Evolutionary conservation across 2,329 filamentous ascomycete species (phyloP), one percentile per base, ranked within the genome.

Genomic region (Daldinia sp.): DNA sequence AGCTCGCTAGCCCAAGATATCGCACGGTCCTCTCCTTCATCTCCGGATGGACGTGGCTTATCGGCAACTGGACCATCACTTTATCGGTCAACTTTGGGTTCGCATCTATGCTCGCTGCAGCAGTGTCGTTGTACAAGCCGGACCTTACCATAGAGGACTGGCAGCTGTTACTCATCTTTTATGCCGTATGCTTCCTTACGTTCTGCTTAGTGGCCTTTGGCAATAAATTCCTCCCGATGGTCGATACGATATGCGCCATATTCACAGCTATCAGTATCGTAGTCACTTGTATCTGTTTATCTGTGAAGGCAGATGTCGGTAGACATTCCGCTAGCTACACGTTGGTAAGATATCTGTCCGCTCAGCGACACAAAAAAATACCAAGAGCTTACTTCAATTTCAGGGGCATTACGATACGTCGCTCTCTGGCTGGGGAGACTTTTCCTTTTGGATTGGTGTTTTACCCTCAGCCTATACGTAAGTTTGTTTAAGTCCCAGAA

Each of bases 151-250:
- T 86, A n/a, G 81, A 79, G 39, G 74, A 77, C 48, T 90, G 87
- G 87, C 86, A 90, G 72, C 79, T 90, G 0, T 80, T 90, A 3
- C 79, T 90, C 13, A 86, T 90, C 44, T 90, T 90, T 78, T 90
- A 88, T 73, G 87, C 84, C 10, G 80, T 90, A 44, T 88, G 85
- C 68, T 68, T 89, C 3, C 69, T 84, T 12, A 86, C 86, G 0
- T 84, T 90, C 60, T 50, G 85, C 53, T 84, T 89, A 50, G 88
- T 86, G 63, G 82, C 85, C 0, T 87, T 87, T 60, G 87, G 84
- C 6, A 90, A 90, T 72, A 81, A 78, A 20, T 83, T 86, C 61
- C 79, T 91, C 1, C 88, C 88, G 0, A 79, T 85, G 72, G 83
- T 90, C 1, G 88, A 91, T 73, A 89, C 85, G 0, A 80, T 87